These are phyloP conservation scores for Tricholoma terreum DNA, from an alignment of 768 basidiomycete species.

Conservation along the genomic window DNA sequence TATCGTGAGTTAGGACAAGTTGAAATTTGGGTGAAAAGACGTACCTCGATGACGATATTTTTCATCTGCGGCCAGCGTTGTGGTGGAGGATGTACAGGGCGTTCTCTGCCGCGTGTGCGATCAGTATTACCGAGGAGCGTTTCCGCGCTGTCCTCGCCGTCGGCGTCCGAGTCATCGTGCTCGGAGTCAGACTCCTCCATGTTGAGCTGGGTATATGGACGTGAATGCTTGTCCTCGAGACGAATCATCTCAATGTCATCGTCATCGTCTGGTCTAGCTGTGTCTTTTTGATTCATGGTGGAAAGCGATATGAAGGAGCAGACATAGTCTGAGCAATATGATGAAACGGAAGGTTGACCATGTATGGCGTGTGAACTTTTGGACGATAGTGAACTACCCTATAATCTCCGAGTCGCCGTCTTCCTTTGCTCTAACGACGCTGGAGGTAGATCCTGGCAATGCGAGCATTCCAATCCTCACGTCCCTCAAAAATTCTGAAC, in stretches of 20 bases:
- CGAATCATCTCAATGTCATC: conserved; percentile 37
- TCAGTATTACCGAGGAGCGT: conserved; percentile 46
- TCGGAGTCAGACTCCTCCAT: background rate
- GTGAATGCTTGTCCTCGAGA: conserved; percentile 10
- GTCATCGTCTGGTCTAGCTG: conserved; percentile 25
- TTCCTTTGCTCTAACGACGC: too few species aligned
- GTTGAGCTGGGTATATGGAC: conserved; percentile 7
- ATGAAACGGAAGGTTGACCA: too few species aligned
- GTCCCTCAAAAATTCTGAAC: too few species aligned
- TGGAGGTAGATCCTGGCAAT: too few species aligned
- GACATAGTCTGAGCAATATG: background rate
- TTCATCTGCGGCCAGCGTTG: conserved; percentile 53
- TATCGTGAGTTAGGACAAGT: background rate
- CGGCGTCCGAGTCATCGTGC: conserved; percentile 33
- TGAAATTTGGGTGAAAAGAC: conserved; percentile 12
- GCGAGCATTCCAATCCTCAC: too few species aligned
- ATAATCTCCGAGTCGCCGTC: too few species aligned
- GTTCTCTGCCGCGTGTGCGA: conserved; percentile 24
- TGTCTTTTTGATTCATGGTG: conserved; percentile 26
- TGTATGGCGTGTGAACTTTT: too few species aligned
- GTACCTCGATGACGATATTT: conserved; percentile 70
- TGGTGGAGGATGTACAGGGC: conserved; percentile 6
- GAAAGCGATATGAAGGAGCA: background rate
- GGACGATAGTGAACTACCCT: too few species aligned
- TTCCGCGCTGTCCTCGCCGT: conserved; percentile 28